Evolutionary conservation across 495 filamentous ascomycete genomes (phyloP).

Genomic region (Aspergillus coremiiformis): DNA sequence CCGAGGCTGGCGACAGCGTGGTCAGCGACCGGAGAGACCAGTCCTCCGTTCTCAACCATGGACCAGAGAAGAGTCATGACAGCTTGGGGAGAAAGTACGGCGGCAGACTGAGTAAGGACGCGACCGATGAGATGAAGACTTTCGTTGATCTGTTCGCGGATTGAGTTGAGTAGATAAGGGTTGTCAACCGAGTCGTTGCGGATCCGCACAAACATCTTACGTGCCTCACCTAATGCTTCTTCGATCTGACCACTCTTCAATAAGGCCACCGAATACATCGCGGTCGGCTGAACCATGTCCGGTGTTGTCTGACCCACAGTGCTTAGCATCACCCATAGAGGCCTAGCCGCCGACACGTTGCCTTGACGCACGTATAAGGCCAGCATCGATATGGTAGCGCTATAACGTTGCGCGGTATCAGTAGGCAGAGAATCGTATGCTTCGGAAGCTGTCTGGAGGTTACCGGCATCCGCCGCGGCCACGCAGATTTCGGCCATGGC

Average conservation of each 20-base stretch:
- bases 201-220: conserved; percentile 76
- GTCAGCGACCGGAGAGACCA: conserved; percentile 53
- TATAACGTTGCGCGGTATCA: conserved; percentile 43
- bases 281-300: conserved; percentile 73
- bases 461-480: conserved; percentile 72
- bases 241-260: conserved; percentile 72
- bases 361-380: conserved; percentile 76
- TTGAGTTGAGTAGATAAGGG: conserved; percentile 20
- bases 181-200: conserved; percentile 41
- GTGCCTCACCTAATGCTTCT: conserved; percentile 66
- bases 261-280: conserved; percentile 78
- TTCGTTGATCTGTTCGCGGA: conserved; percentile 79
- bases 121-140: conserved; percentile 67
- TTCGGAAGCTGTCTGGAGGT: conserved; percentile 58
- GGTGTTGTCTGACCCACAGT: conserved; percentile 50
- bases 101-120: conserved; percentile 42
- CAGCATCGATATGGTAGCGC: conserved; percentile 72
- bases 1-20: conserved; percentile 55
- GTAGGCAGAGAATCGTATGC: conserved; percentile 53
- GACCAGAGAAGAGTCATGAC: conserved; percentile 58
- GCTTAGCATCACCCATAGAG: conserved; percentile 68
- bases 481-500: conserved; percentile 53
- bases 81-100: conserved; percentile 44
- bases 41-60: conserved; percentile 66
- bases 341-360: conserved; percentile 64